Conservation (phyloP, 2,329 filamentous ascomycete species). For the Sporothrix curviconia region DNA sequence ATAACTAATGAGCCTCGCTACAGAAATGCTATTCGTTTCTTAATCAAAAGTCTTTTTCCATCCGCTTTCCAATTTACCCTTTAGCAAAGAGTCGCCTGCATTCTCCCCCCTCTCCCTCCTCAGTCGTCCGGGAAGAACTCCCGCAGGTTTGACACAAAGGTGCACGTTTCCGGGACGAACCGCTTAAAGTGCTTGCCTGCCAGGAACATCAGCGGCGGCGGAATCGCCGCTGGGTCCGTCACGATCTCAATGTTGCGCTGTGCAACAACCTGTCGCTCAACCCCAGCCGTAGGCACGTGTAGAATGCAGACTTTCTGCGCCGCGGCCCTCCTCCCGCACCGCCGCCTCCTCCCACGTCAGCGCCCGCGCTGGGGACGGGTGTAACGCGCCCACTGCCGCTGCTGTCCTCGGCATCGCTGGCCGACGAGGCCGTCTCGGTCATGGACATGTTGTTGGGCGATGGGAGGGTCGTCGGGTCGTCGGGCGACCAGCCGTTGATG, state of each 20-base stretch:
- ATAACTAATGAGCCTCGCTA: not conserved
- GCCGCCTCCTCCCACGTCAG: not conserved
- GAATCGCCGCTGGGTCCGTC: conserved; percentile 39
- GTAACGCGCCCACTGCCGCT: not conserved
- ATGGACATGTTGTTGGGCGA: conserved; percentile 22
- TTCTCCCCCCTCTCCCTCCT: conserved; percentile 4
- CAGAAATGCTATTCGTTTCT: too few species aligned
- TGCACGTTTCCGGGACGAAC: conserved; percentile 60
- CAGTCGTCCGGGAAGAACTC: conserved; percentile 86
- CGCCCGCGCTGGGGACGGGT: not conserved
- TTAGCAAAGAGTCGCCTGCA: not conserved
- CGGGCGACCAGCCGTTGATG: conserved; percentile 77
- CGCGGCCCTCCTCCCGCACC: not conserved
- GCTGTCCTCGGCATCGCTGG: conserved; percentile 20
- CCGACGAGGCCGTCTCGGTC: conserved; percentile 28
- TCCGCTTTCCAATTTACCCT: not conserved
- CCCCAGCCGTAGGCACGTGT: conserved; percentile 60
- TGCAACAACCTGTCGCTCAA: conserved; percentile 62
- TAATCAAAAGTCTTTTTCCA: not conserved
- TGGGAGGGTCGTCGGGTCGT: conserved; percentile 23
- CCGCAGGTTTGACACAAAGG: conserved; percentile 72
- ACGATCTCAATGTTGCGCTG: conserved; percentile 74
- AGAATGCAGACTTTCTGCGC: conserved; percentile 53
- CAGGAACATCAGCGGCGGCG: conserved; percentile 54
- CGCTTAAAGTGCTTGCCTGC: conserved; percentile 85